Evolutionary conservation across 73 alveolate species (phyloP), one percentile per base, ranked within the genome.

Genomic region (Paraurostyla sp.): DNA sequence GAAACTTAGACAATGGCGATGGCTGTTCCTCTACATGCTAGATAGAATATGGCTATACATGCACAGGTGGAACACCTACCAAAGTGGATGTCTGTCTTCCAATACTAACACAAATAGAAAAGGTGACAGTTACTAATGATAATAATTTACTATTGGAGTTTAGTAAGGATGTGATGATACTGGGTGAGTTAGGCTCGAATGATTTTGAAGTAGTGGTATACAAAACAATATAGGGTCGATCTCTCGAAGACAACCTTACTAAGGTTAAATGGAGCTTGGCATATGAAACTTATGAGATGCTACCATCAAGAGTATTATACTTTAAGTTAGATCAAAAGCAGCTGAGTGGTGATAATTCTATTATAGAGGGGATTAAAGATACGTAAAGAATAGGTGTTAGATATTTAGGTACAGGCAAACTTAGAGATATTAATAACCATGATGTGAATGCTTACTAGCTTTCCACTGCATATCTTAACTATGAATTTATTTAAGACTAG

Each of bases 21-120:
- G 96, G 94, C 22, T 87, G 94, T 49, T 52, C 71, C 43, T 29
- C 78, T 15, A 51, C 75, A 29, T 92, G 96, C 46, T 16, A 58
- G 48, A 81, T 92, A 13, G 96, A 92, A 43, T 41, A 43, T n/a
- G 97, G 97, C 11, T 93, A 80, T 80, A 51, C 20, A 38, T 93
- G 97, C 41, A 45, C 45, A 11, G 71, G 92, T 69, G 92, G 92
- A 22, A 65, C 62, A 11, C 25, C 18, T n/a, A 42, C 52, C 11
- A 20, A 30, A 7, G 60, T 63, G 50, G 87, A 57, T 36, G 57
- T 50, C 0, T 92, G 96, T 58, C 3, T 15, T 23, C 63, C 94
- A 7, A 62, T 63, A 4, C 9, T 0, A 3, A 41, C 85, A 18
- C 13, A 59, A n/a, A 83, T 83, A 23, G 41, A 71, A 0, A 42